Evolutionary conservation across 2,329 filamentous ascomycete genomes (phyloP).

Genomic region (Didymella pinodella): DNA sequence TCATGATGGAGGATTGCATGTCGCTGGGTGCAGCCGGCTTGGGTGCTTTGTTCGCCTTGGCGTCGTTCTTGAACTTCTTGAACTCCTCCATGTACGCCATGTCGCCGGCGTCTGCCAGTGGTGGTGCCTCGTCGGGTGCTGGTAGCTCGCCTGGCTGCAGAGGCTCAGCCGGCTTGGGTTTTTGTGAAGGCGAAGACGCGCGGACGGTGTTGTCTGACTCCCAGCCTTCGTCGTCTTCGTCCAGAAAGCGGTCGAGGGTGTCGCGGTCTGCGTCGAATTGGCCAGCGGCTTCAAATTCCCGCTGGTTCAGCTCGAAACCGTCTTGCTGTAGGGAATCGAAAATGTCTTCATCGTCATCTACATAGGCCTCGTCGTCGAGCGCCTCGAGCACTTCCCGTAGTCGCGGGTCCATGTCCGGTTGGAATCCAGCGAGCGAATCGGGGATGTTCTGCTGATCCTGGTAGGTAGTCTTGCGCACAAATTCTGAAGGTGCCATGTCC

Average conservation of each 20-base stretch:
- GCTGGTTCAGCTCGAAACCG: slow-evolving; percentile 75
- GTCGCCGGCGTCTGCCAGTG: slow-evolving; percentile 58
- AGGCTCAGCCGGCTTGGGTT: slow-evolving; percentile 48
- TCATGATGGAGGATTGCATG: slow-evolving; percentile 74
- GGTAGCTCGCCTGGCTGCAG: slow-evolving; percentile 58
- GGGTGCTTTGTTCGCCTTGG: slow-evolving; percentile 58
- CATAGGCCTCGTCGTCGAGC: slow-evolving; percentile 92
- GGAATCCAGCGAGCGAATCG: slow-evolving; percentile 89
- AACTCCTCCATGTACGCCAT: slow-evolving; percentile 93
- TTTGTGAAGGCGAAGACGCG: slow-evolving; percentile 58
- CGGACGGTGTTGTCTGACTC: slow-evolving; percentile 92
- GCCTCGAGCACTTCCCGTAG: slow-evolving; percentile 91
- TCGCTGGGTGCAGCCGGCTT: slow-evolving; percentile 64
- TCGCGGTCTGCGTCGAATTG: slow-evolving; percentile 46
- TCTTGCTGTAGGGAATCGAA: slow-evolving; percentile 77
- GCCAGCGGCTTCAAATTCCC: slow-evolving; percentile 75
- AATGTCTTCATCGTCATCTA: slow-evolving; percentile 83
- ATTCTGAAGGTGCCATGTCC: slow-evolving; percentile 80
- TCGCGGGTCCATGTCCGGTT: slow-evolving; percentile 97
- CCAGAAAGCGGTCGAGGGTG: slow-evolving; percentile 55
- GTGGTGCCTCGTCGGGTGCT: slow-evolving; percentile 44
- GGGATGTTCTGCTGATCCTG: slow-evolving; percentile 93
- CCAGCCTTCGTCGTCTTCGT: slow-evolving; percentile 81
- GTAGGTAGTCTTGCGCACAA: slow-evolving; percentile 78
- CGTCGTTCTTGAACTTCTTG: slow-evolving; percentile 89